Conservation (phyloP, 2,329 filamentous ascomycete genomes). For the Hymenoscyphus occultus region DNA sequence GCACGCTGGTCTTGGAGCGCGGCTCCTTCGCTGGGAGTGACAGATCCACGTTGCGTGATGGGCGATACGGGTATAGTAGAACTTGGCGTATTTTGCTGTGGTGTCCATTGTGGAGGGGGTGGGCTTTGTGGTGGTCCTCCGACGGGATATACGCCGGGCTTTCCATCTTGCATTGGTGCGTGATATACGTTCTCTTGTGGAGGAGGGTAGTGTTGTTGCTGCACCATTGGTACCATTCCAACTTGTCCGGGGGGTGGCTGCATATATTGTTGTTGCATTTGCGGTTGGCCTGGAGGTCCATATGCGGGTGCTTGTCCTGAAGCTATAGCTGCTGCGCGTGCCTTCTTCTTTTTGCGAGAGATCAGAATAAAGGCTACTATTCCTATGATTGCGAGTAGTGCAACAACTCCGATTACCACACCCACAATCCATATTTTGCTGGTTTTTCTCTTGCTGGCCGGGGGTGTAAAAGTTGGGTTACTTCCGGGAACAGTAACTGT, state of each 20-base stretch:
- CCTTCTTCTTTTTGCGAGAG: constrained; percentile 14
- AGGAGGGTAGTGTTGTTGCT: background rate
- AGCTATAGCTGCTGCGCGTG: constrained; percentile 11
- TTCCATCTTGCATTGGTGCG: constrained; percentile 4
- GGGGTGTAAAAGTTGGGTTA: background rate
- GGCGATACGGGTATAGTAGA: constrained; percentile 3
- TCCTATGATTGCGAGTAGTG: constrained; percentile 7
- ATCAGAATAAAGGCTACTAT: constrained; percentile 11
- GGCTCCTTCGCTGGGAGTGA: constrained; percentile 2
- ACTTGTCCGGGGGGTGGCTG: background rate
- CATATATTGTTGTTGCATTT: constrained; percentile 7
- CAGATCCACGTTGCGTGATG: constrained; percentile 8
- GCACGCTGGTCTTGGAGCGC: constrained; percentile 3
- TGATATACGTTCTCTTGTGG: constrained; percentile 5
- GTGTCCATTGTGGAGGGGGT: constrained; percentile 10
- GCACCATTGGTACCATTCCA: background rate
- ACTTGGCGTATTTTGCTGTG: background rate
- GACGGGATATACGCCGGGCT: background rate
- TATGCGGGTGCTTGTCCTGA: background rate
- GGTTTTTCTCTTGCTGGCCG: background rate
- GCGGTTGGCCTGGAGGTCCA: background rate
- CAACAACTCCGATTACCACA: constrained; percentile 7
- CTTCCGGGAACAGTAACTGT: constrained; percentile 5
- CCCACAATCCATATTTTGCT: constrained; percentile 11
- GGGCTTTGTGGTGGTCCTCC: constrained; percentile 5